A percentile compares a stretch with the other conserved stretches of the same genome.
Evolutionary conservation across 1,139 yeast species (phyloP).

Genomic region (Fermentozyma sake): DNA sequence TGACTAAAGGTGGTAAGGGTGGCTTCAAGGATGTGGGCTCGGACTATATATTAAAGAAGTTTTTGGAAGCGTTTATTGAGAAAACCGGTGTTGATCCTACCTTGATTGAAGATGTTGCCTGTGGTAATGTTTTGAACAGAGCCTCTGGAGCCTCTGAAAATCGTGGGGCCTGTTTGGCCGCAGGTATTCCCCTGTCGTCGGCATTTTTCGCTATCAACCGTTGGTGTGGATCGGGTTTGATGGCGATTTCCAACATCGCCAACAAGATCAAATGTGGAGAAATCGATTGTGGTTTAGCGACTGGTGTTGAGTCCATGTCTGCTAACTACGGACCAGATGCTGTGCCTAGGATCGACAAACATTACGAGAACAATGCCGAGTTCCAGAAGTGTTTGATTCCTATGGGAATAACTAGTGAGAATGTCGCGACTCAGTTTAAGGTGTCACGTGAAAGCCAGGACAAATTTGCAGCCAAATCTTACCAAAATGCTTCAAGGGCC

Average conservation of each 20-base stretch:
- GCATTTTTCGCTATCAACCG: conserved; percentile 85
- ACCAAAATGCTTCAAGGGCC: conserved; percentile 76
- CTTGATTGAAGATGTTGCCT: conserved; percentile 74
- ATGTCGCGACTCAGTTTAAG: conserved; percentile 58
- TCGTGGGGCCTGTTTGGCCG: conserved; percentile 64
- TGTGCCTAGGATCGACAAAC: conserved; percentile 57
- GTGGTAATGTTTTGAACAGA: conserved; percentile 83
- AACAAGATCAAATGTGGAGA: conserved; percentile 84
- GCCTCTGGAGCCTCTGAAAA: conserved; percentile 95
- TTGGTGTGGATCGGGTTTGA: conserved; percentile 91
- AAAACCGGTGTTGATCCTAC: conserved; percentile 60
- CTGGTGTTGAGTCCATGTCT: conserved; percentile 93
- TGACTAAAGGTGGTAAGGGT: conserved; percentile 84
- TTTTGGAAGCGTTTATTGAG: conserved; percentile 58
- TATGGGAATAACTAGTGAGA: conserved; percentile 90
- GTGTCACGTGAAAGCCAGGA: conserved; percentile 76
- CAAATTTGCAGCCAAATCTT: conserved; percentile 81
- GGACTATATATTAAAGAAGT: conserved; percentile 65
- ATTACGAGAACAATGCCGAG: conserved; percentile 33
- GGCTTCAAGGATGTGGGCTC: conserved; percentile 70
- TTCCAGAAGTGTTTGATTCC: conserved; percentile 71
- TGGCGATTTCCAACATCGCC: conserved; percentile 87
- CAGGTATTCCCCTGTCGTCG: conserved; percentile 49
- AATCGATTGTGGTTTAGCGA: conserved; percentile 85
- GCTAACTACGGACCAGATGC: conserved; percentile 74